These are phyloP conservation scores for Didymosphaeria variabile DNA, from an alignment of 2,329 filamentous ascomycete genomes.

Conservation along the genomic window DNA sequence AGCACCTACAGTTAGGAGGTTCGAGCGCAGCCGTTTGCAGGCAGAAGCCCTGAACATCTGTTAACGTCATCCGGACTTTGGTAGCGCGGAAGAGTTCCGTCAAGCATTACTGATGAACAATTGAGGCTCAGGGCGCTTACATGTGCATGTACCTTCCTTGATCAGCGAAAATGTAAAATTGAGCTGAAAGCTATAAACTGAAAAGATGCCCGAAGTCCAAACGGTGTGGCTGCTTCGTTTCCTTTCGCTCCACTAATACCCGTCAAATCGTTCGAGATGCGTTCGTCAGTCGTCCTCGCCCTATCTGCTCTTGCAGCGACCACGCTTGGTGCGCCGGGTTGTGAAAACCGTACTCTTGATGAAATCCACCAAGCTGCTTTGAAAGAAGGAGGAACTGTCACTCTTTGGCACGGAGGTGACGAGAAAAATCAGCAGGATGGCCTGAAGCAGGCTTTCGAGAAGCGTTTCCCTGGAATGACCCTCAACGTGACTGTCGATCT, in stretches of 20 bases:
- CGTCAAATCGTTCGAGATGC: background rate
- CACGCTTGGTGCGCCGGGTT: conserved; percentile 2
- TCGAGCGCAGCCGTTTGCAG: background rate
- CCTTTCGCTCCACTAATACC: background rate
- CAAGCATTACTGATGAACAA: background rate
- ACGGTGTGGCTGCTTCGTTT: background rate
- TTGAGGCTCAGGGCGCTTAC: background rate
- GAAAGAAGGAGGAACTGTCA: conserved; percentile 58
- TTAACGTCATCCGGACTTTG: background rate
- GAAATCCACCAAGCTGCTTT: conserved; percentile 61
- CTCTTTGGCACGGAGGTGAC: conserved; percentile 61
- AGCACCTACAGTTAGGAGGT: background rate
- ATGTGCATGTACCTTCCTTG: background rate
- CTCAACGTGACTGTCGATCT: conserved; percentile 65
- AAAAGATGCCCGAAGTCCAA: background rate
- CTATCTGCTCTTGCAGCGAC: background rate
- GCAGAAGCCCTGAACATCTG: background rate
- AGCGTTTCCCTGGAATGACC: conserved; percentile 59
- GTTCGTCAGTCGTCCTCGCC: background rate
- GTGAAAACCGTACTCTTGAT: conserved; percentile 60
- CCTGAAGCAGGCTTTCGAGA: conserved; percentile 57
- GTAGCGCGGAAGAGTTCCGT: background rate
- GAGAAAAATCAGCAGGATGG: conserved; percentile 52
- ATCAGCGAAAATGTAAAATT: background rate
- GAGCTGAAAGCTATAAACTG: background rate